Evolutionary conservation across 805 yeast genomes (phyloP).

Genomic region (Yueomyces sinensis): DNA sequence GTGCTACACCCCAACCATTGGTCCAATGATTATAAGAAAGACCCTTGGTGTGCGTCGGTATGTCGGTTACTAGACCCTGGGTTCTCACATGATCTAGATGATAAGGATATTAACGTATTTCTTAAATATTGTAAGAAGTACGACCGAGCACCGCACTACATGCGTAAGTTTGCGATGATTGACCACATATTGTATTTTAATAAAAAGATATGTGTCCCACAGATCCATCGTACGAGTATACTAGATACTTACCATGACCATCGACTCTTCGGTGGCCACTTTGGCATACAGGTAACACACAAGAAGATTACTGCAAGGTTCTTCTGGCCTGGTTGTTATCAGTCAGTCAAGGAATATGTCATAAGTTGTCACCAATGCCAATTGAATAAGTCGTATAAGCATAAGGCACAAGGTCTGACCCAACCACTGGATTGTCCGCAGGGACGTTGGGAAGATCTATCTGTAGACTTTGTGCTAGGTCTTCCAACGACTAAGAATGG

Average conservation of each 20-base stretch:
- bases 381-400: constrained; percentile 1
- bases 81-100: not conserved
- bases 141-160: too few species aligned
- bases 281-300: constrained; percentile 3
- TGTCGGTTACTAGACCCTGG: too few species aligned
- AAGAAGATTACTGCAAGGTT: constrained; percentile 2
- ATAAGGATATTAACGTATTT: too few species aligned
- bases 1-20: not conserved
- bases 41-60: too few species aligned
- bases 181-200: too few species aligned
- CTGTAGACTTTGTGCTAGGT: constrained; percentile 10
- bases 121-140: too few species aligned
- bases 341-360: constrained; percentile 1
- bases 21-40: too few species aligned
- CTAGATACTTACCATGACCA: too few species aligned
- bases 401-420: constrained; percentile 2
- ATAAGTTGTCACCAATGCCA: constrained; percentile 4
- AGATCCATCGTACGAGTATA: too few species aligned
- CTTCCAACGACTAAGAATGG: constrained; percentile 2
- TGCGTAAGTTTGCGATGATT: too few species aligned
- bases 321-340: constrained; percentile 3
- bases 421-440: constrained; percentile 5
- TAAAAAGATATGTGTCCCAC: too few species aligned
- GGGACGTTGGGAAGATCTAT: constrained; percentile 9
- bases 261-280: constrained; percentile 5